Conservation (phyloP, 2,329 filamentous ascomycete genomes). For the Mariannaea elegans region DNA sequence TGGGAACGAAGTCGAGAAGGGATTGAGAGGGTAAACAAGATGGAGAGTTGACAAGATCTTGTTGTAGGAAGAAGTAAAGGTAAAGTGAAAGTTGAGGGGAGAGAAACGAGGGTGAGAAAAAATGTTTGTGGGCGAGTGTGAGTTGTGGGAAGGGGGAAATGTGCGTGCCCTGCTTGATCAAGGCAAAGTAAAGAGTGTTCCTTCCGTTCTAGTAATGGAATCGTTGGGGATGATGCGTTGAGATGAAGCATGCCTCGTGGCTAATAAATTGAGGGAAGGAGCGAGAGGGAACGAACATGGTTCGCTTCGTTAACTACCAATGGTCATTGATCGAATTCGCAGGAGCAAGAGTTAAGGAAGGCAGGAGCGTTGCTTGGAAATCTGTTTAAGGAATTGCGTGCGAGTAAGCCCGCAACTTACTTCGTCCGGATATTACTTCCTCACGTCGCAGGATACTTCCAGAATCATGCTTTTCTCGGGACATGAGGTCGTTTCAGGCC, state of each 20-base stretch:
- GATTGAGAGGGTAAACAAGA: conserved; percentile 25
- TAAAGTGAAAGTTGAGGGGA: conserved; percentile 23
- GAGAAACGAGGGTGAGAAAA: conserved; percentile 25
- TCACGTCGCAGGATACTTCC: too few relatives aligned
- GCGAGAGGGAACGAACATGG: conserved; percentile 24
- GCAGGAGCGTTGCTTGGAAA: not conserved
- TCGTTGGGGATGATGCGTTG: conserved; percentile 33
- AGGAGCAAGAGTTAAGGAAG: not conserved
- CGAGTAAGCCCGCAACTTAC: not conserved
- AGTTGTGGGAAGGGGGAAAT: conserved; percentile 7
- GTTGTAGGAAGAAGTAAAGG: conserved; percentile 23
- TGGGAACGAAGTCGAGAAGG: conserved; percentile 25
- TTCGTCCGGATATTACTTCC: not conserved
- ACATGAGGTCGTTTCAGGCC: too few relatives aligned
- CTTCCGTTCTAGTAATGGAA: conserved; percentile 25
- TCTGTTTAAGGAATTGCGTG: not conserved
- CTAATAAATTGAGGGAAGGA: conserved; percentile 21
- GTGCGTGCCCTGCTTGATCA: conserved; percentile 13
- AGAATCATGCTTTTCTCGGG: too few relatives aligned
- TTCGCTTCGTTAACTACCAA: not conserved
- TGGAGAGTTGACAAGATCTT: conserved; percentile 26
- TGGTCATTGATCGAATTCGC: not conserved
- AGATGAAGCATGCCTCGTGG: not conserved
- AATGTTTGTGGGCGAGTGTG: not conserved
- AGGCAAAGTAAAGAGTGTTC: conserved; percentile 25